Evolutionary conservation across 768 basidiomycete species (phyloP).

Genomic region (Trametes cingulata): DNA sequence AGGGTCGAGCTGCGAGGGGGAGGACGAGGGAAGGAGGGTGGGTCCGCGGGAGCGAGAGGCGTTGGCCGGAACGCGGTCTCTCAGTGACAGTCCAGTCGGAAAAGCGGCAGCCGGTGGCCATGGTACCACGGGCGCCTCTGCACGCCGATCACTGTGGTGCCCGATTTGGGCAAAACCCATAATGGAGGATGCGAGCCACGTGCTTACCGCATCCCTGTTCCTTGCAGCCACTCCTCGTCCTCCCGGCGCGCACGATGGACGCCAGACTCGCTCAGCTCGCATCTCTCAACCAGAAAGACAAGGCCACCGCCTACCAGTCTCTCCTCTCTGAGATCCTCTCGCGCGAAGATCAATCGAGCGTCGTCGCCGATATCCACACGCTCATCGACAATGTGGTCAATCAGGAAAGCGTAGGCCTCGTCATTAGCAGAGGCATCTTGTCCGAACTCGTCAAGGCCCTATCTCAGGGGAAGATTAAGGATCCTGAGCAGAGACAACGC

Average conservation of each 20-base stretch:
- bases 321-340: constrained; percentile 69
- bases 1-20: background rate
- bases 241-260: constrained; percentile 50
- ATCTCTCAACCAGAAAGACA: constrained; percentile 79
- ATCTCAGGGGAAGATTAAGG: constrained; percentile 52
- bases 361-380: constrained; percentile 60
- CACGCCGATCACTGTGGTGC: constrained; percentile 2
- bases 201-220: background rate
- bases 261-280: constrained; percentile 61
- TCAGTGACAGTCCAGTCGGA: background rate
- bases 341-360: constrained; percentile 43
- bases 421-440: constrained; percentile 86
- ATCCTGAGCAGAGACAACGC: constrained; percentile 61
- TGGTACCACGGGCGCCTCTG: constrained; percentile 17
- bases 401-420: constrained; percentile 78
- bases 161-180: background rate
- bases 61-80: no score
- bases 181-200: background rate
- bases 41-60: background rate
- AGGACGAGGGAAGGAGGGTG: background rate
- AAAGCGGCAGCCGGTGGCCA: constrained; percentile 16
- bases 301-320: constrained; percentile 70
- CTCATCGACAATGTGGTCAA: constrained; percentile 83
- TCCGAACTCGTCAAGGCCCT: constrained; percentile 79
- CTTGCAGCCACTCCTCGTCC: constrained; percentile 12